phyloP scores from a whole-genome alignment of 2,329 filamentous ascomycete species.

The Fonsecaea nubica region DNA sequence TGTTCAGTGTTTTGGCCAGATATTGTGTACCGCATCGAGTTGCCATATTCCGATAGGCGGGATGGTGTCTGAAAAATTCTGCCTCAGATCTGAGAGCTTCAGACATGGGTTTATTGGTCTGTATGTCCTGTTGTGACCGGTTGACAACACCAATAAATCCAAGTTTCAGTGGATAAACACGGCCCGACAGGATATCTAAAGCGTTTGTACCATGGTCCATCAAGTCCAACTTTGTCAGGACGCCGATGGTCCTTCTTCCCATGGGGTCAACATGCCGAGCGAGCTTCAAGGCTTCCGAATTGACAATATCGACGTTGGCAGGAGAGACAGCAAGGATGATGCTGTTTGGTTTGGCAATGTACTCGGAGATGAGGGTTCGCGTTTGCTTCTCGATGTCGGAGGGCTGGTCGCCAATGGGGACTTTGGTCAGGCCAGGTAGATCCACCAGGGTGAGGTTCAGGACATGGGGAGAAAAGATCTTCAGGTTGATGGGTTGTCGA shows the following conservation, averaged over 20 bases:
- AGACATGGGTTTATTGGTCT: constrained; percentile 90
- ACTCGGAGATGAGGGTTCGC: constrained; percentile 92
- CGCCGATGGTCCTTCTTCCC: constrained; percentile 92
- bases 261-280: constrained; percentile 95
- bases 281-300: constrained; percentile 95
- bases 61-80: constrained; percentile 97
- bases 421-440: constrained; percentile 94
- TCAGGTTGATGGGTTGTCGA: constrained; percentile 94
- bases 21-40: constrained; percentile 92
- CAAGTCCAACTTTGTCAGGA: constrained; percentile 93
- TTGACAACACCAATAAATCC: constrained; percentile 99
- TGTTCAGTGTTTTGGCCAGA: constrained; percentile 91
- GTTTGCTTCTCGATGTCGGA: constrained; percentile 99
- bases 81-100: constrained; percentile 88
- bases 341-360: constrained; percentile 98
- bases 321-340: constrained; percentile 96
- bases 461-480: constrained; percentile 97
- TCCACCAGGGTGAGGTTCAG: constrained; percentile 96
- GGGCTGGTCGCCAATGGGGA: constrained; percentile 96
- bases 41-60: constrained; percentile 95
- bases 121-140: constrained; percentile 96
- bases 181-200: constrained; percentile 93
- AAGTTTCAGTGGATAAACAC: constrained; percentile 94
- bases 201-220: constrained; percentile 99
- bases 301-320: constrained; percentile 97